phyloP scores from a whole-genome alignment of 2,329 filamentous ascomycete genomes.

The Cercospora citrullina region DNA sequence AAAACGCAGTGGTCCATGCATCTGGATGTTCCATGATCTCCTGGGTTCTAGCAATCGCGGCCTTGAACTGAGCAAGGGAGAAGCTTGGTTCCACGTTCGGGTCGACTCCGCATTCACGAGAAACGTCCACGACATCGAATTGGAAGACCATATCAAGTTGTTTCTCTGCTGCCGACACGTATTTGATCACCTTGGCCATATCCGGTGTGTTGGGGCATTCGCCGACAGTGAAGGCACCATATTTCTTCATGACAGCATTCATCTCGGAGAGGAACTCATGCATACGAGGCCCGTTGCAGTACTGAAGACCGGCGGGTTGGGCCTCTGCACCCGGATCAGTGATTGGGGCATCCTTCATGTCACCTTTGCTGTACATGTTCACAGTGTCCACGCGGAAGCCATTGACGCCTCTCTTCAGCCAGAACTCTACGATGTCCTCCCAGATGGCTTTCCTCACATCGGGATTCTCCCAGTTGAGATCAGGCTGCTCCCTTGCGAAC shows the following conservation, averaged over 20 bases:
- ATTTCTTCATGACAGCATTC: slow-evolving; percentile 44
- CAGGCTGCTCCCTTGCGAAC: slow-evolving; percentile 49
- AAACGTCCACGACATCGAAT: slow-evolving; percentile 13
- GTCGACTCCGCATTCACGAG: background rate
- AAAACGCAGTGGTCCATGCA: slow-evolving; percentile 64
- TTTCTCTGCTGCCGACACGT: slow-evolving; percentile 53
- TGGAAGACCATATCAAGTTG: slow-evolving; percentile 70
- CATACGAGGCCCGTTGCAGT: slow-evolving; percentile 16
- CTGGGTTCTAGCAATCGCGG: slow-evolving; percentile 2
- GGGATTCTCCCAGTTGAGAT: slow-evolving; percentile 51
- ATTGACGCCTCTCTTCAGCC: slow-evolving; percentile 44
- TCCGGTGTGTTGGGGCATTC: slow-evolving; percentile 50
- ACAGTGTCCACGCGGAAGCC: slow-evolving; percentile 52
- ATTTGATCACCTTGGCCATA: slow-evolving; percentile 35
- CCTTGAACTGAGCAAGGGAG: slow-evolving; percentile 10
- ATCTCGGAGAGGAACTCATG: slow-evolving; percentile 14
- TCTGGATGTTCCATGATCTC: slow-evolving; percentile 43
- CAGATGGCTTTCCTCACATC: slow-evolving; percentile 47
- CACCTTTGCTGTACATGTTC: slow-evolving; percentile 49
- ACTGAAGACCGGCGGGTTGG: slow-evolving; percentile 6
- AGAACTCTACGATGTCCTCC: slow-evolving; percentile 46
- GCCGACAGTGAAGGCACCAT: slow-evolving; percentile 53
- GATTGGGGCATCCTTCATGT: slow-evolving; percentile 46
- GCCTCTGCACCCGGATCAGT: slow-evolving; percentile 30
- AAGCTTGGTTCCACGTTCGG: slow-evolving; percentile 8